Evolutionary conservation across 352 stramenopile genomes (phyloP).

Genomic region (Aphanomyces cochlioides): DNA sequence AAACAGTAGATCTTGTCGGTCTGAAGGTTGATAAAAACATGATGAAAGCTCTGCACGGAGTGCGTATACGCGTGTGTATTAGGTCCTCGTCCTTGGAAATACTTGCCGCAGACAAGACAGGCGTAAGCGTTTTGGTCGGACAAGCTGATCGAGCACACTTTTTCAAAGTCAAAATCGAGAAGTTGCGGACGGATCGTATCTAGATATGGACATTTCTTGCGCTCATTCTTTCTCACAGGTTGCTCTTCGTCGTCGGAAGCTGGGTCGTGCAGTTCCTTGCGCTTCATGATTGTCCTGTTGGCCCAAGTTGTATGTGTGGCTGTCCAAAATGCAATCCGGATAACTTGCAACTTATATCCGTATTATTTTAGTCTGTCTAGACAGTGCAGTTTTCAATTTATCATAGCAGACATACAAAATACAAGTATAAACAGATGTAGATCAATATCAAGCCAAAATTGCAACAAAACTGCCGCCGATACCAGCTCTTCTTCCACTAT

Average conservation of each 20-base stretch:
- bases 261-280: constrained; percentile 32
- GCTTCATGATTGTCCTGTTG: constrained; percentile 41
- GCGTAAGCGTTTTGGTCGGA: constrained; percentile 97
- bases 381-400: no score
- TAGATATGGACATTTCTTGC: constrained; percentile 96
- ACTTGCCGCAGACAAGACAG: constrained; percentile 99
- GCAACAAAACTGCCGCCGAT: no score
- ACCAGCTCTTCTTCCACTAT: no score
- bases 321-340: no score
- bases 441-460: no score
- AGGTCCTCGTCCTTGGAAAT: constrained; percentile 93
- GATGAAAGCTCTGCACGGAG: constrained; percentile 93
- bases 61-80: constrained; percentile 96
- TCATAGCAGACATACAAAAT: no score
- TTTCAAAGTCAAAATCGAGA: constrained; percentile 99
- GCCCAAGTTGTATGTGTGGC: neutral
- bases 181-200: constrained; percentile 97
- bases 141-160: constrained; percentile 94
- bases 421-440: no score
- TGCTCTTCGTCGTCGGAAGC: constrained; percentile 16
- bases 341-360: no score
- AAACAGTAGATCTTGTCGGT: constrained; percentile 96
- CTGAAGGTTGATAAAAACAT: constrained; percentile 97
- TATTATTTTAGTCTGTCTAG: no score
- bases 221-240: constrained; percentile 41